A percentile compares a stretch with the other conserved stretches of the same genome.
Evolutionary conservation across 306 rosid species (phyloP).

Genomic region (Malus sieversii): DNA sequence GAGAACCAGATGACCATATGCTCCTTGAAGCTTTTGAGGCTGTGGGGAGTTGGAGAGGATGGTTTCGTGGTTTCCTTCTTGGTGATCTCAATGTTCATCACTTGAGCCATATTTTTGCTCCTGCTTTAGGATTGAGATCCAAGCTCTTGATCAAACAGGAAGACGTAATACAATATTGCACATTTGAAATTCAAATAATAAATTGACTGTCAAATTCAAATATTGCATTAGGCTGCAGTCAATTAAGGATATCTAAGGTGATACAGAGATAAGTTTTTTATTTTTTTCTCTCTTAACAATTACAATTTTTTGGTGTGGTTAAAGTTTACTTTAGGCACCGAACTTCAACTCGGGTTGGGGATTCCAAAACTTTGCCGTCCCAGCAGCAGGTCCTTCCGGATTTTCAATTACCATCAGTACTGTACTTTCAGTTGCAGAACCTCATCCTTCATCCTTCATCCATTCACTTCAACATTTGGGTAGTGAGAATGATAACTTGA

Average conservation of each 20-base stretch:
- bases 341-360: too few species aligned
- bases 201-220: not conserved
- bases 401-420: slow-evolving; percentile 59
- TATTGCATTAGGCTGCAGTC: not conserved
- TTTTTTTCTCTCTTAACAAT: too few species aligned
- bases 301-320: too few species aligned
- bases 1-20: slow-evolving; percentile 6
- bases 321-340: too few species aligned
- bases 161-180: not conserved
- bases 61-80: slow-evolving; percentile 11
- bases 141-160: too few species aligned
- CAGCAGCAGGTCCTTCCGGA: slow-evolving; percentile 69
- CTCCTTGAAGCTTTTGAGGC: not conserved
- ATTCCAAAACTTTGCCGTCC: slow-evolving; percentile 20
- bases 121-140: not conserved
- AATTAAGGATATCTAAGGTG: too few species aligned
- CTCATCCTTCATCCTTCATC: slow-evolving; percentile 84
- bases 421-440: slow-evolving; percentile 68
- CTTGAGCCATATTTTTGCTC: not conserved
- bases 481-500: slow-evolving; percentile 50
- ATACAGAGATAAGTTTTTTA: too few species aligned
- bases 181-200: not conserved
- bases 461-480: slow-evolving; percentile 63
- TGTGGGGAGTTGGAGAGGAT: slow-evolving; percentile 10
- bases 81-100: not conserved